Evolutionary conservation across 2,329 filamentous ascomycete species (phyloP).

Genomic region (Aureobasidium namibiae): DNA sequence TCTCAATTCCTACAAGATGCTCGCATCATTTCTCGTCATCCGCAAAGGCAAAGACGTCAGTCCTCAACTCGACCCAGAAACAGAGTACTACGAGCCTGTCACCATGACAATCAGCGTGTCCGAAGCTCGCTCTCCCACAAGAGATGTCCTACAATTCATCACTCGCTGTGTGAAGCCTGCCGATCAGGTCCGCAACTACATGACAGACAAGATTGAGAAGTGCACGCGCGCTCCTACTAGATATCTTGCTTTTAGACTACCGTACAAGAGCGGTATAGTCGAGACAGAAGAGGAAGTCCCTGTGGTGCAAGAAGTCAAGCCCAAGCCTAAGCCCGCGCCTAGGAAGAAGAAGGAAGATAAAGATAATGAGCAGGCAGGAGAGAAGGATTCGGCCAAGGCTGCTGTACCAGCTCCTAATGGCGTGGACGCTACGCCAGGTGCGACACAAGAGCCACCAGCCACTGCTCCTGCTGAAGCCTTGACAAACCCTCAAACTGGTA

Average conservation of each 20-base stretch:
- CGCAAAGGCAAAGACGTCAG: constrained; percentile 58
- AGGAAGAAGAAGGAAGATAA: constrained; percentile 11
- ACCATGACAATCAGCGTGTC: constrained; percentile 38
- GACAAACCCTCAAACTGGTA: background rate
- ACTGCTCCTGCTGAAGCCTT: background rate
- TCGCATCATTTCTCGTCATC: constrained; percentile 70
- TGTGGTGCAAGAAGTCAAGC: constrained; percentile 11
- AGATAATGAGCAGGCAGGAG: background rate
- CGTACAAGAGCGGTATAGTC: constrained; percentile 30
- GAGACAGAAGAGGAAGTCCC: constrained; percentile 25
- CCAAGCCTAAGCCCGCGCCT: constrained; percentile 1
- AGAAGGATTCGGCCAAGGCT: background rate
- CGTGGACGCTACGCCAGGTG: background rate
- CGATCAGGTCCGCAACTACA: constrained; percentile 45
- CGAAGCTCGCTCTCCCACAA: background rate
- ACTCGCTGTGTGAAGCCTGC: constrained; percentile 47
- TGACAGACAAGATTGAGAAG: constrained; percentile 50
- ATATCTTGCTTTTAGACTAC: constrained; percentile 49
- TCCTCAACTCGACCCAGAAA: constrained; percentile 32
- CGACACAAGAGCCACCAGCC: background rate
- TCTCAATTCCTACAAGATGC: constrained; percentile 43
- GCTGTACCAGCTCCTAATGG: background rate
- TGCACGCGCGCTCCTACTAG: constrained; percentile 48
- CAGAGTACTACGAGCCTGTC: constrained; percentile 71
- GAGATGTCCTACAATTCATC: constrained; percentile 48